Base-by-base conservation (phyloP, 1,284 basidiomycete genomes). In the Leucoagaricus sp. region DNA sequence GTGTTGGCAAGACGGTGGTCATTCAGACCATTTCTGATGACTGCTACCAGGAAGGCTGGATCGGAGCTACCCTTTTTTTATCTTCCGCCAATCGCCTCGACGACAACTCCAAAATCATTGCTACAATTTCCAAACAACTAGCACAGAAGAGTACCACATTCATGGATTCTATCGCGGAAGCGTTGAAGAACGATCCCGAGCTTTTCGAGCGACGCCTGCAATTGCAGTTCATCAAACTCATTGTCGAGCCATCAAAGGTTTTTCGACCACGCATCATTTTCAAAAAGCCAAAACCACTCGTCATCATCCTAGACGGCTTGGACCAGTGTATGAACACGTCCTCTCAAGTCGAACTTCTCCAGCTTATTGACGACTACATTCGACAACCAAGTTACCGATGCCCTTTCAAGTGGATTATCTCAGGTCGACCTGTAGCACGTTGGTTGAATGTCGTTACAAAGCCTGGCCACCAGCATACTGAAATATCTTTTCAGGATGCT, bases 251-350 rank as follows among this genome's bases (percentile, higher is more conserved):
- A 6, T 26, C 29, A 38, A 23, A 31, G 19, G 17, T 25, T 7
- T 52, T 42, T 28, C 19, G 40, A 21, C 28, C 19, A 23, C 10
- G 25, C 17, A 42, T 31, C 12, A n/a, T 29, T 9, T 31, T 48
- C 17, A 29, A 29, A 12, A 48, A 31, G 10, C 3, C 17, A 48
- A 31, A 48, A 17, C 26, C 46, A 9, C n/a, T 29, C 1, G 28
- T 48, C 26, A 52, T 44, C 40, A 52, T 52, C 17, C 28, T 52
- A 19, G 49, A 52, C 26, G 49, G 49, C 26, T 26, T 52, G 4
- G 49, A 52, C 17, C 17, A 29, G 4, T 52, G 38, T 28, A 21
- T 7, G 28, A 31, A 42, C 15, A n/a, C 1, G 23, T 31, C 26
- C 23, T 19, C n/a, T 26, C 47, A 41, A 33, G n/a, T 42, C 40